Conservation (phyloP, 208 protist species). For the Acanthamoeba royreba region DNA sequence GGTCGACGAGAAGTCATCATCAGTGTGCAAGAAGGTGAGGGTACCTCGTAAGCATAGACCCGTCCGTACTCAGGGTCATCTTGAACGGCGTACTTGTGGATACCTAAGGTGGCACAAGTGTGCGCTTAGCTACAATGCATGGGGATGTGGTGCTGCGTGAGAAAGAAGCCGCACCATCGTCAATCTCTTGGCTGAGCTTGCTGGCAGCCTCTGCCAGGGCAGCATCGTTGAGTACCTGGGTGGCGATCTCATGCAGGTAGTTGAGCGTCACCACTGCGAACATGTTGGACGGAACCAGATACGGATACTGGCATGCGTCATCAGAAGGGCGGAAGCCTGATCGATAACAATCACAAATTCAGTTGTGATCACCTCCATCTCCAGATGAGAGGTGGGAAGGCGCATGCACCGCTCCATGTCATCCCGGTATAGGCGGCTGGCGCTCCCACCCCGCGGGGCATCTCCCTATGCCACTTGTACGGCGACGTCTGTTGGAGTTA, state of each 20-base stretch:
- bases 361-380: not conserved
- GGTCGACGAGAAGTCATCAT: not conserved
- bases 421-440: not conserved
- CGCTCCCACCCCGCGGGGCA: not conserved
- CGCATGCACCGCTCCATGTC: slow-evolving; percentile 35
- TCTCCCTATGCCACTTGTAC: not conserved
- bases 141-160: not conserved
- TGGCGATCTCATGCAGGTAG: not conserved
- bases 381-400: not conserved
- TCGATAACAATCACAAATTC: not conserved
- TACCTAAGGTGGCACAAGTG: not conserved
- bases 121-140: not conserved
- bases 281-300: slow-evolving; percentile 62
- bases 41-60: slow-evolving; percentile 67
- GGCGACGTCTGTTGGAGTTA: not conserved
- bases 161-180: not conserved
- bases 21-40: not conserved
- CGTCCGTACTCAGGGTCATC: not conserved
- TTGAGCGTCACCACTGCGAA: slow-evolving; percentile 48
- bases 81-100: slow-evolving; percentile 41
- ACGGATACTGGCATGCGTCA: slow-evolving; percentile 53
- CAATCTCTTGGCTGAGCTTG: not conserved
- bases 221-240: not conserved
- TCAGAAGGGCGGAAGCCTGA: slow-evolving; percentile 62
- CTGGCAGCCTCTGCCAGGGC: not conserved